Percentiles rank a stretch among this genome's conserved stretches.
These are phyloP conservation scores for Kalmusia sp. DNA, from an alignment of 2,329 filamentous ascomycete species.

Conservation along the genomic window DNA sequence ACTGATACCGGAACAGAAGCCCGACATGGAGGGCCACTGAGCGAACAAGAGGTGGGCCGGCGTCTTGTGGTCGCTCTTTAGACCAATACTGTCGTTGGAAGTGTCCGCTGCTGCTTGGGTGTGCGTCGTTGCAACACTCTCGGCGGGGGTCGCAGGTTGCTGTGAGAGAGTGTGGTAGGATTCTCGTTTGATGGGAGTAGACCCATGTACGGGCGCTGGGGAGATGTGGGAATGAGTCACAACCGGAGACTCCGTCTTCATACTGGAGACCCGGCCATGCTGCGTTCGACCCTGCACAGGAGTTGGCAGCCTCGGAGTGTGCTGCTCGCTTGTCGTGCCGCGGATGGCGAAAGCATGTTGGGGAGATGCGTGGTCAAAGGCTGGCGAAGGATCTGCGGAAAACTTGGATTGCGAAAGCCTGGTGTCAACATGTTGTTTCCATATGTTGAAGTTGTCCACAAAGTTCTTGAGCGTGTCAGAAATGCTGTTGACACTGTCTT, in stretches of 20 bases:
- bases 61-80: constrained; percentile 87
- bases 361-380: constrained; percentile 38
- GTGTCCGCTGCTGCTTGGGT: constrained; percentile 19
- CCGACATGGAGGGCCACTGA: constrained; percentile 64
- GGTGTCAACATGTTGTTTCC: constrained; percentile 41
- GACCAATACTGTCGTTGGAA: constrained; percentile 44
- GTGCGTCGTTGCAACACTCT: constrained; percentile 38
- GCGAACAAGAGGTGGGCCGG: constrained; percentile 81
- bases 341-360: constrained; percentile 31
- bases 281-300: constrained; percentile 36
- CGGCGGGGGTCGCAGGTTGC: constrained; percentile 42
- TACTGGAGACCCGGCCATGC: constrained; percentile 36
- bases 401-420: constrained; percentile 27
- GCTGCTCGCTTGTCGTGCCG: constrained; percentile 31
- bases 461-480: constrained; percentile 37
- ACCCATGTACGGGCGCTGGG: constrained; percentile 26
- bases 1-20: constrained; percentile 60
- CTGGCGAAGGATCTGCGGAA: constrained; percentile 16
- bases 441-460: constrained; percentile 39
- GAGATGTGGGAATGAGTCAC: constrained; percentile 35
- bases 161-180: constrained; percentile 27
- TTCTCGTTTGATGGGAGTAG: constrained; percentile 43
- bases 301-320: constrained; percentile 35
- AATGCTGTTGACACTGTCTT: constrained; percentile 52
- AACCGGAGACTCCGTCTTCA: constrained; percentile 44